Conservation (phyloP, 140 eudicot genomes). For the Bidens hawaiensis region DNA sequence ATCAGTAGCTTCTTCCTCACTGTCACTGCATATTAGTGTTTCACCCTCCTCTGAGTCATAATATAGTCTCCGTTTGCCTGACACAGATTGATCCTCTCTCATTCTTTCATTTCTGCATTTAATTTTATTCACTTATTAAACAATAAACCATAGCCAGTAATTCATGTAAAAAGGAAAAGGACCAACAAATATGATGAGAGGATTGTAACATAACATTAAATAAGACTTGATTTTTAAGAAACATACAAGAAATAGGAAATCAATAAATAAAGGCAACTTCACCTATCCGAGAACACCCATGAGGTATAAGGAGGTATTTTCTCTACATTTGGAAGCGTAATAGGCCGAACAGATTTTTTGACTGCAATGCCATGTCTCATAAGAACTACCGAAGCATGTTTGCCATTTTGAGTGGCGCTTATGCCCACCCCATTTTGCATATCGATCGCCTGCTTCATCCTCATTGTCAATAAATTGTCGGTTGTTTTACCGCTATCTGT, state of each 20-base stretch:
- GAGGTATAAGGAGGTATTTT: constrained; percentile 70
- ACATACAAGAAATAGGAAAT: no score
- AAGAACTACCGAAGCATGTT: constrained; percentile 57
- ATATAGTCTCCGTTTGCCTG: constrained; percentile 79
- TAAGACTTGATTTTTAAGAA: background rate
- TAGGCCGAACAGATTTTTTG: constrained; percentile 60
- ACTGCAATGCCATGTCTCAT: constrained; percentile 60
- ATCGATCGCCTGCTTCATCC: constrained; percentile 62
- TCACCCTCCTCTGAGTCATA: constrained; percentile 81
- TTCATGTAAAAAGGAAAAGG: background rate
- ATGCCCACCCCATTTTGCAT: no score
- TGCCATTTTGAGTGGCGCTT: no score
- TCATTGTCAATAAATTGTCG: constrained; percentile 42
- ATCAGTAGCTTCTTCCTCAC: constrained; percentile 97
- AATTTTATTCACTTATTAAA: background rate
- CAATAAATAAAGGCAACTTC: background rate
- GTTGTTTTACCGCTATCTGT: constrained; percentile 14
- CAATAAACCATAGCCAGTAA: background rate
- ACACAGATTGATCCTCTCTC: constrained; percentile 87
- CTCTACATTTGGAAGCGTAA: constrained; percentile 51
- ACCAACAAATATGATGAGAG: background rate
- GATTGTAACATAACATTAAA: background rate
- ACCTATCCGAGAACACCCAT: constrained; percentile 84
- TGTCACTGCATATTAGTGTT: constrained; percentile 81
- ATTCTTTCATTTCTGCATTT: constrained; percentile 73